Base-by-base conservation (phyloP, 176 grass and related monocot genomes). In the Hyparrhenia diplandra region DNA sequence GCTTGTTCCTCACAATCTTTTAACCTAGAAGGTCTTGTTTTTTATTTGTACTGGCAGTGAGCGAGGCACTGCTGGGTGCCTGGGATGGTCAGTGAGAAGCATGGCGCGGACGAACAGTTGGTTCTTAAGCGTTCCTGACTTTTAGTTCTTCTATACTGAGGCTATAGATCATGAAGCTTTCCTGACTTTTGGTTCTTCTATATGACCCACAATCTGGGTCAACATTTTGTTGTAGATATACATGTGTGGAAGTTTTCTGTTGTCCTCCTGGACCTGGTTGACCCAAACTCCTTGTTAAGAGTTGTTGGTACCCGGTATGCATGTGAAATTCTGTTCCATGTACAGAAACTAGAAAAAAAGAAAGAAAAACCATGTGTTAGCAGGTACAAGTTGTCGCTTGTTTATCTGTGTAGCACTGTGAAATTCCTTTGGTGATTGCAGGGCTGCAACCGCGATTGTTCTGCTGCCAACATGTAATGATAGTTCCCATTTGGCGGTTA, bases 181-280 rank as follows among this genome's bases (percentile, higher is more conserved):
- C 67, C 46, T 76, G 47, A n/a, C 41, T 46, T 46, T 46, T 46
- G 3, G 43, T 46, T 46, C 41, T 42, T 55, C 12, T 24, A 47
- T 64, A 54, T 13, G 55, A 60, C 42, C 63, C 70, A 4, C 57
- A 65, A 80, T 54, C 62, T 37, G 64, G 87, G 64, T 49, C 70
- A 75, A n/a, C 36, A 25, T 80, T 72, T 85, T 83, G 61, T 31
- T 89, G 77, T 85, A 76, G 54, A 84, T 85, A 57, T 10, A 47
- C 29, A 62, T 64, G 25, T 77, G 52, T 30, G 24, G 31, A 32
- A 49, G 65, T 27, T 60, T 27, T 46, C 49, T 63, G 75, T 60
- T 67, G 13, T 41, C 64, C 39, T 63, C 42, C 54, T n/a, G n/a
- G n/a, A n/a, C n/a, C n/a, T 63, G 25, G 49, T 78, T 5, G 42